Conservation (phyloP, 2,329 filamentous ascomycete species). For the Apiospora arundinis region DNA sequence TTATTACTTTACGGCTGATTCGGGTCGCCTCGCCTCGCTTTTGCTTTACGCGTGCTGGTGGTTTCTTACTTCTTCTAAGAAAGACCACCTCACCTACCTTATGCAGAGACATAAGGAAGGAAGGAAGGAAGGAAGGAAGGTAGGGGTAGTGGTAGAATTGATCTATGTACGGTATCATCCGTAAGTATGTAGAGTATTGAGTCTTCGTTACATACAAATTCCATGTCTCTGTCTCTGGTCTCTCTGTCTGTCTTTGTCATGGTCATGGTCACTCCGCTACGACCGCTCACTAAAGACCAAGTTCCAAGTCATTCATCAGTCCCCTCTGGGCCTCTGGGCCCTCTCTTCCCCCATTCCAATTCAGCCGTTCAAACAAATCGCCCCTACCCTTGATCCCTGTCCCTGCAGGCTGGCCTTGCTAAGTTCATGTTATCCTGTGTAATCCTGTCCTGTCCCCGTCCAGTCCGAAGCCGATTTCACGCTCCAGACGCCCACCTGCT, state of each 20-base stretch:
- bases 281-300: constrained; percentile 13
- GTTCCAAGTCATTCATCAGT: not conserved
- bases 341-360: not conserved
- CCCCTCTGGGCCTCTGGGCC: not conserved
- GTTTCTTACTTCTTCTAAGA: not conserved
- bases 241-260: too few relatives aligned
- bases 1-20: constrained; percentile 2
- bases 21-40: not conserved
- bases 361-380: constrained; percentile 16
- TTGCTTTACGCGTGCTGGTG: not conserved
- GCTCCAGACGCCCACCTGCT: constrained; percentile 16
- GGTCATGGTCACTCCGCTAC: constrained; percentile 12
- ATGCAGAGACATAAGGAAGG: too few relatives aligned
- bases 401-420: constrained; percentile 12
- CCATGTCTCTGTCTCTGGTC: not conserved
- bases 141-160: too few relatives aligned
- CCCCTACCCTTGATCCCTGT: constrained; percentile 12
- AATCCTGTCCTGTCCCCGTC: constrained; percentile 1
- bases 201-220: not conserved
- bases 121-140: too few relatives aligned
- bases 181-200: too few relatives aligned
- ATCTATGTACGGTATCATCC: not conserved
- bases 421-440: constrained; percentile 1
- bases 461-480: constrained; percentile 19
- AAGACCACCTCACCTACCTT: too few relatives aligned